Evolutionary conservation across 2,329 filamentous ascomycete genomes (phyloP), one percentile per base, ranked within the genome.

Genomic region (Trichothecium roseum): DNA sequence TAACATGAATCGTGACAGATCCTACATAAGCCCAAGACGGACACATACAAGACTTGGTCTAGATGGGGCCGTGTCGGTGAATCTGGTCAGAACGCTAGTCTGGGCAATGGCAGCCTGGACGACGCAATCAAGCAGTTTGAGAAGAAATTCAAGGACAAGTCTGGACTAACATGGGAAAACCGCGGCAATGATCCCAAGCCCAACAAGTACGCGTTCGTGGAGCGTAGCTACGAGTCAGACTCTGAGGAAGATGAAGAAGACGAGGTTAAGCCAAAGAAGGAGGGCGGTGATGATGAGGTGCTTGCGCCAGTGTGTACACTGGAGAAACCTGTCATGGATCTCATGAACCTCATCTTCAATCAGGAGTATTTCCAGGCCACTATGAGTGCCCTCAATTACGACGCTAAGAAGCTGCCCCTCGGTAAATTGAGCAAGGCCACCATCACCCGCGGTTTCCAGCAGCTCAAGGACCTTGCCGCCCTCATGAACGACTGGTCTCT

Each of bases 321-420:
- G 2, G 57, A 68, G 0, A 53, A 59, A 10, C 64, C 76, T 0
- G 65, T 85, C 3, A 78, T 86, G 50, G 60, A 74, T 8, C 62
- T 94, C 15, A 79, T 93, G 68, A 62, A 78, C 40, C 72, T 94
- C 43, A 93, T 94, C 40, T 94, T 94, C 66, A 88, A 93, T 54
- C 69, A 75, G 38, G 54, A 78, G 16, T 79, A 80, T 51, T 86
- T 93, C 55, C 64, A 73, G 16, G 68, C 69, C 15, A 72, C 75
- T 26, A 82, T 85, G 77, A 53, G 57, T 2, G 64, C 71, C 2
- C 63, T 85, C 44, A 82, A 83, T 44, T 86, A 86, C 45, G 79
- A 86, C 45, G 66, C 72, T 8, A 67, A 81, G 43, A 93, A 93
- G 55, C 63, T 94, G 28, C 86, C 86, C 0, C 64, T 94, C 2